Evolutionary conservation across 495 filamentous ascomycete species (phyloP).

Genomic region (Amorphotheca resinae): DNA sequence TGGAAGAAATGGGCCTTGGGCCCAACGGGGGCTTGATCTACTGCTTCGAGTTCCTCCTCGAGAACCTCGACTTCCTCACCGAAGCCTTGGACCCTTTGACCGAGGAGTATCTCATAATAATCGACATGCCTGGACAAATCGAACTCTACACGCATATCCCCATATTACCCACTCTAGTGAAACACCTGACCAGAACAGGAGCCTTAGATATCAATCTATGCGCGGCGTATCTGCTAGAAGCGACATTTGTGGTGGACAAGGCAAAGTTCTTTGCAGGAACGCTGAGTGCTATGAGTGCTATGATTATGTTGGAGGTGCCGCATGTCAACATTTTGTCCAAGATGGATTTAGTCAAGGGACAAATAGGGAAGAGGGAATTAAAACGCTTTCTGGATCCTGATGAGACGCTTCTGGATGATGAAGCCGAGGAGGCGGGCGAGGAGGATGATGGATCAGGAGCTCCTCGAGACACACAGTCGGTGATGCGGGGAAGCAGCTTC

Average conservation of each 20-base stretch:
- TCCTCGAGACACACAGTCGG: slow-evolving; percentile 39
- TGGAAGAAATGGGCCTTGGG: slow-evolving; percentile 90
- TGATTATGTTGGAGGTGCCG: slow-evolving; percentile 94
- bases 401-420: slow-evolving; percentile 60
- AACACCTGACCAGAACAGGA: slow-evolving; percentile 67
- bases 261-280: slow-evolving; percentile 97
- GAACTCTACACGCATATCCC: slow-evolving; percentile 97
- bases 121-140: slow-evolving; percentile 98
- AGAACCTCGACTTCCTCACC: slow-evolving; percentile 91
- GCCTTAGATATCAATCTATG: slow-evolving; percentile 79
- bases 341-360: slow-evolving; percentile 89
- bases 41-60: slow-evolving; percentile 92
- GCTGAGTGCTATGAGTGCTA: slow-evolving; percentile 91
- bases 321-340: slow-evolving; percentile 92
- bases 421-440: slow-evolving; percentile 35
- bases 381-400: slow-evolving; percentile 83
- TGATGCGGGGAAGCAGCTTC: slow-evolving; percentile 72
- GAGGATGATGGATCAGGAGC: slow-evolving; percentile 25
- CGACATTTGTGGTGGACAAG: slow-evolving; percentile 86
- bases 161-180: slow-evolving; percentile 73
- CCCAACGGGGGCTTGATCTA: slow-evolving; percentile 95
- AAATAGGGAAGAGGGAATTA: slow-evolving; percentile 67
- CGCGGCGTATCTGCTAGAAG: slow-evolving; percentile 91
- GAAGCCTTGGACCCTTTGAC: slow-evolving; percentile 75
- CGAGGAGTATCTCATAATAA: slow-evolving; percentile 90